A percentile compares a stretch with the other conserved stretches of the same genome.
Conservation (phyloP, 495 filamentous ascomycete species). For the Penicillium maclennaniae region DNA sequence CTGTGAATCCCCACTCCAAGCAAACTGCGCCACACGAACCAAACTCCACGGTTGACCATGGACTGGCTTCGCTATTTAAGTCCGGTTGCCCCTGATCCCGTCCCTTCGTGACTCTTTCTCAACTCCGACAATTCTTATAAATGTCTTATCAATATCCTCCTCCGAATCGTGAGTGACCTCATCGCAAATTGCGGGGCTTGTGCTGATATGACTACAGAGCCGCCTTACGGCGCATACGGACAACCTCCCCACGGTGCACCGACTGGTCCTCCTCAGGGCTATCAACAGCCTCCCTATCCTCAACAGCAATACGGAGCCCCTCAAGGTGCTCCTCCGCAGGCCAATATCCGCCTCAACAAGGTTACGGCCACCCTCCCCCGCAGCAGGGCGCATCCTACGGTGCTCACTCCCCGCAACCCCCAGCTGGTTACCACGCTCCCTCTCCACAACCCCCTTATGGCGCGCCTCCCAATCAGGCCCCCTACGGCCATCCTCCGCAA, state of each 20-base stretch:
- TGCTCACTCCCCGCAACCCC: constrained; percentile 15
- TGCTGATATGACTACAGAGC: constrained; percentile 18
- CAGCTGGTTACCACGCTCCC: constrained; percentile 18
- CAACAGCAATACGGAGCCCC: constrained; percentile 24
- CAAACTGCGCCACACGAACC: constrained; percentile 15
- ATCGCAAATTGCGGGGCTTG: neutral
- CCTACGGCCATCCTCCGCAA: constrained; percentile 23
- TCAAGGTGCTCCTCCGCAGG: constrained; percentile 23
- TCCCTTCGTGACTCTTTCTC: neutral
- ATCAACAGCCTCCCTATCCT: constrained; percentile 25
- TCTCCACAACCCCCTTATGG: constrained; percentile 23
- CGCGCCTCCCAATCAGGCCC: constrained; percentile 18
- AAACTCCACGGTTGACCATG: neutral
- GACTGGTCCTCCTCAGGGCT: constrained; percentile 28
- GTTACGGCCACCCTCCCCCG: constrained; percentile 21
- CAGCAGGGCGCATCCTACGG: constrained; percentile 17
- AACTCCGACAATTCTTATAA: neutral
- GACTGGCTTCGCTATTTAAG: constrained; percentile 2
- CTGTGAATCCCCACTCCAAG: neutral
- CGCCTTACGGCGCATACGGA: constrained; percentile 30
- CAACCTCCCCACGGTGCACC: constrained; percentile 32
- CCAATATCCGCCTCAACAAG: constrained; percentile 25
- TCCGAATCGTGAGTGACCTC: constrained; percentile 26
- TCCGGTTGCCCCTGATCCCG: neutral
- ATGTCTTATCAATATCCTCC: constrained; percentile 33